Percentiles rank a stretch among this genome's conserved stretches.
phyloP scores from a whole-genome alignment of 2,329 filamentous ascomycete species.

The Podosphaera xanthii region DNA sequence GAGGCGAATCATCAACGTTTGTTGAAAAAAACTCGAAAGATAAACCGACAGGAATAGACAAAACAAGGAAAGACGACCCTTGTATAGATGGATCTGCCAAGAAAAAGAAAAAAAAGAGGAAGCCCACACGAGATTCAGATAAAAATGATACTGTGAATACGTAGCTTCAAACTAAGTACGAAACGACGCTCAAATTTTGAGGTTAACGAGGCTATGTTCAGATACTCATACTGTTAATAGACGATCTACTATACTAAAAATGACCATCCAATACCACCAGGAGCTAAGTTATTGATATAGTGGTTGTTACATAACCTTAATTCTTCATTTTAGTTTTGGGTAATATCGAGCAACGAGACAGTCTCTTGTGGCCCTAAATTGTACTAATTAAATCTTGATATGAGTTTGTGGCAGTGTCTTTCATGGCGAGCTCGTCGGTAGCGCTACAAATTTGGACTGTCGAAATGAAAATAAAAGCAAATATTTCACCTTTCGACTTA shows the following conservation, averaged over 20 bases:
- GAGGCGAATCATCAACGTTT: constrained; percentile 1
- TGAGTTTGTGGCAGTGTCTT: not conserved
- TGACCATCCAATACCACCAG: not conserved
- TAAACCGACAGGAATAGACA: not conserved
- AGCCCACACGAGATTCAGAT: not conserved
- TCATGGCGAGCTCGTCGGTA: not conserved
- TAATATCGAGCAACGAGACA: not conserved
- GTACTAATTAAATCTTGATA: too few species aligned
- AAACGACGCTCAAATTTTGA: not conserved
- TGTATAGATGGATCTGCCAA: not conserved
- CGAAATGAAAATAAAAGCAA: not conserved
- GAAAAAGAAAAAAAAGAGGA: not conserved
- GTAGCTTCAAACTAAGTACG: not conserved
- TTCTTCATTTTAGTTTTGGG: not conserved
- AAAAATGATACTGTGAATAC: not conserved
- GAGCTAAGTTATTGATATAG: not conserved
- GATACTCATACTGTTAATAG: not conserved
- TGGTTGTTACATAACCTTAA: not conserved
- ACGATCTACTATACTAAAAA: not conserved
- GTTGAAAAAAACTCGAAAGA: not conserved
- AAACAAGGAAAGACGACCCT: not conserved
- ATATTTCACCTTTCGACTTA: not conserved
- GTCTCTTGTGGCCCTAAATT: not conserved
- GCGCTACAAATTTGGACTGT: not conserved
- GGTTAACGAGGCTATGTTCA: not conserved